Base-by-base conservation (phyloP, 2,329 filamentous ascomycete species). In the Fusarium transvaalense region DNA sequence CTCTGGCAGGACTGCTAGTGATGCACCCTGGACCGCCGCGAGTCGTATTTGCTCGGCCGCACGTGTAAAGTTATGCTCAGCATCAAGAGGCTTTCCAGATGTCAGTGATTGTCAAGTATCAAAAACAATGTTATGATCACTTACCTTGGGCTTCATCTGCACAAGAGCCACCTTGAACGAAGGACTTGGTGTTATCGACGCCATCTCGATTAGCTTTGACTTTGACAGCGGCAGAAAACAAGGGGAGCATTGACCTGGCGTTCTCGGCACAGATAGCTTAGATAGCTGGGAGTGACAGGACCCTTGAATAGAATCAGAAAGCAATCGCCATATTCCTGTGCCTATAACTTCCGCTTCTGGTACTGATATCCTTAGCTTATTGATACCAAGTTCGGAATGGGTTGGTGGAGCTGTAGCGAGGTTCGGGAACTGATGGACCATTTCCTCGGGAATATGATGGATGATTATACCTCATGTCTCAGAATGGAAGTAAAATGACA, bases 1-100 rank as follows among this genome's bases (percentile, higher is more conserved):
- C 74, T 93, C 89, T 6, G 90, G 91, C 6, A 88, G 78, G 3
- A 91, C 85, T 45, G 86, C 89, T 3, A 92, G 78, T 39, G 86
- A 62, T 13, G 55, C 57, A 32, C 64, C 68, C 25, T 64, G 54
- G 27, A 23, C 23, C 25, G 68, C 68, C 15, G 68, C 68, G 4
- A 56, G 27, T 35, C 57, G 68, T 23, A 71, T 71, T 8, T 68
- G 68, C 19, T 59, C 45, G 27, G 57, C 61, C 17, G 68, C 68
- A 56, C 61, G 41, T 23, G 61, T 17, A 56, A 68, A 71, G 43
- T 71, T 71, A 21, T 71, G 38, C 21, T 71, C 68, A 25, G 68
- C 54, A 37, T 71, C 64, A n/a, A 71, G 68, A 29, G 68, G 68
- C 68, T 71, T n/a, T 39, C 6, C n/a, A 12, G 35, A 38, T 27